Evolutionary conservation across 805 yeast species (phyloP).

Genomic region (Kuraishia ogatae): DNA sequence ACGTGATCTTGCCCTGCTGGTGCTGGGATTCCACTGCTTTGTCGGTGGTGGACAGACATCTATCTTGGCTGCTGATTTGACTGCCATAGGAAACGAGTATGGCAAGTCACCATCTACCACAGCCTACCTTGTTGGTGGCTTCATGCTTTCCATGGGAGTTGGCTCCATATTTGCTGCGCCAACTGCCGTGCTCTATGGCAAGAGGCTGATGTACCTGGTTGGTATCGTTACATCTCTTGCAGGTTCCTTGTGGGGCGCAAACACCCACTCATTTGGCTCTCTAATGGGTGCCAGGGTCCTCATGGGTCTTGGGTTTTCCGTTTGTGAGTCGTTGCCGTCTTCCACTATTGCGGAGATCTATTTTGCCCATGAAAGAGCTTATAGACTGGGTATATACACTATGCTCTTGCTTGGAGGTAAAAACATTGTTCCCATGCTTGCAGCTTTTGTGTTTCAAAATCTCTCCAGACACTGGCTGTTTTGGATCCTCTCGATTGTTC

Average conservation of each 20-base stretch:
- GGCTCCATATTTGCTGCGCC: conserved; percentile 54
- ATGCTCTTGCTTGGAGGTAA: conserved; percentile 46
- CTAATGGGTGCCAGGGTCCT: conserved; percentile 50
- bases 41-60: conserved; percentile 59
- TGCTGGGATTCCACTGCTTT: conserved; percentile 48
- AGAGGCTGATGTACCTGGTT: conserved; percentile 42
- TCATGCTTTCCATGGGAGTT: conserved; percentile 50
- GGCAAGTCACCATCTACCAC: conserved; percentile 29
- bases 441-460: conserved; percentile 41
- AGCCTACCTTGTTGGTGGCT: conserved; percentile 48
- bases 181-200: conserved; percentile 47
- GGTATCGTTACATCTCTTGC: conserved; percentile 40
- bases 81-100: conserved; percentile 32
- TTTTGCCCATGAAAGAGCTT: conserved; percentile 33
- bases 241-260: conserved; percentile 48
- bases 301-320: conserved; percentile 53
- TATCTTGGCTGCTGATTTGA: conserved; percentile 48
- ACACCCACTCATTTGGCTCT: conserved; percentile 36
- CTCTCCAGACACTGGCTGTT: conserved; percentile 52
- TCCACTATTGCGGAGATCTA: conserved; percentile 54
- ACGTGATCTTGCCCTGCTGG: conserved; percentile 42
- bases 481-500: conserved; percentile 47
- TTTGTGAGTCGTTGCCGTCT: conserved; percentile 51
- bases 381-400: conserved; percentile 31
- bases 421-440: conserved; percentile 46